A percentile compares a stretch with the other conserved stretches of the same genome.
phyloP scores from a whole-genome alignment of 805 yeast genomes.

The Yarrowia yakushimensis region DNA sequence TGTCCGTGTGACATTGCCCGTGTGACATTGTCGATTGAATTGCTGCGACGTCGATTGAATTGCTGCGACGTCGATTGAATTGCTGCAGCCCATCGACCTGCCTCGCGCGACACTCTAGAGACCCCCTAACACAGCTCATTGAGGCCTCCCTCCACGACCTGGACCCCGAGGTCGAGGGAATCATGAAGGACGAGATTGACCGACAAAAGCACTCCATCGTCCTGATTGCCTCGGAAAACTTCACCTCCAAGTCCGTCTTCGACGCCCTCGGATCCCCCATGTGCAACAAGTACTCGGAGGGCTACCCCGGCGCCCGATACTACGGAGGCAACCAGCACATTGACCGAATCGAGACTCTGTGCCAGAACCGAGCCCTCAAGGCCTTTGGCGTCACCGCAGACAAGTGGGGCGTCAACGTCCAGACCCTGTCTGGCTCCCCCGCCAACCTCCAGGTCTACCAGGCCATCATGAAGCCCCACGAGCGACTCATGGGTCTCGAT shows the following conservation, averaged over 20 bases:
- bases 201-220: conserved; percentile 94
- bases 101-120: no score
- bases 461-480: conserved; percentile 92
- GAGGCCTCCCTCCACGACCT: conserved; percentile 34
- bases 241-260: conserved; percentile 92
- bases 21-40: no score
- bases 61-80: no score
- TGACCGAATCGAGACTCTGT: conserved; percentile 85
- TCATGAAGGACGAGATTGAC: conserved; percentile 63
- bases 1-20: no score
- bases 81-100: no score
- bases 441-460: conserved; percentile 96
- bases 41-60: no score
- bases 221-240: conserved; percentile 94
- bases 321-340: conserved; percentile 98
- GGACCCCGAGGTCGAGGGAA: conserved; percentile 44
- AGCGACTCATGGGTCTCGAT: conserved; percentile 96
- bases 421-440: conserved; percentile 94
- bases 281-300: conserved; percentile 98
- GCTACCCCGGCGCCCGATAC: conserved; percentile 98
- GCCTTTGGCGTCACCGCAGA: conserved; percentile 78
- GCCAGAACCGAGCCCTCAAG: conserved; percentile 91
- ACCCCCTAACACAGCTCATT: conserved; percentile 33
- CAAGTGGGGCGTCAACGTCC: conserved; percentile 98
- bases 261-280: conserved; percentile 96